These are phyloP conservation scores for Talaromyces sp. DNA, from an alignment of 2,329 filamentous ascomycete genomes.

Conservation along the genomic window DNA sequence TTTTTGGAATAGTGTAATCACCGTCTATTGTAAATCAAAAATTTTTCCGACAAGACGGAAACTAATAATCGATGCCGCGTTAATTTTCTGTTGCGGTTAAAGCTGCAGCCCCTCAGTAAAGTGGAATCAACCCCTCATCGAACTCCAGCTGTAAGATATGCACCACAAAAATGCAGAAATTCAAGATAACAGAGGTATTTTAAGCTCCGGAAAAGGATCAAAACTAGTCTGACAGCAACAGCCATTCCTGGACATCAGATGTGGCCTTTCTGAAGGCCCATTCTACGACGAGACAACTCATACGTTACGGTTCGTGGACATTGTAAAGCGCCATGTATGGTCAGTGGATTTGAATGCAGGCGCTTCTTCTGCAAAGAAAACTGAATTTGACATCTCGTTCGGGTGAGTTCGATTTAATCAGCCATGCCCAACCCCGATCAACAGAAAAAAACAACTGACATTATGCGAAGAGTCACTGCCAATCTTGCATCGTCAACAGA, in stretches of 20 bases:
- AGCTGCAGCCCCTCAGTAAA: neutral
- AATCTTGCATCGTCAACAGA: conserved; percentile 63
- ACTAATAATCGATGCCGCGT: neutral
- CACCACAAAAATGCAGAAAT: conserved; percentile 4
- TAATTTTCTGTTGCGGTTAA: neutral
- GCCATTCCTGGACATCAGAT: conserved; percentile 18
- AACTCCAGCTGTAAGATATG: neutral
- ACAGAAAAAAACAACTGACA: neutral
- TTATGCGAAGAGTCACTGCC: conserved; percentile 53
- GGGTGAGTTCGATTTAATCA: conserved; percentile 16
- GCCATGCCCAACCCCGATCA: neutral
- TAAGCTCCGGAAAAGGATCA: neutral
- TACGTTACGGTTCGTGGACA: conserved; percentile 45
- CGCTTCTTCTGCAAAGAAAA: conserved; percentile 43
- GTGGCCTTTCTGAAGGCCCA: conserved; percentile 22
- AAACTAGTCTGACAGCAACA: conserved; percentile 6
- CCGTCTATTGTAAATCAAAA: neutral
- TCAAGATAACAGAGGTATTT: conserved; percentile 9
- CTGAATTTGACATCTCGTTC: conserved; percentile 52
- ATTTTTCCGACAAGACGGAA: neutral
- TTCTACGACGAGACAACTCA: conserved; percentile 20
- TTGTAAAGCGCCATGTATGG: conserved; percentile 49
- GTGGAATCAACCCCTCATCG: neutral
- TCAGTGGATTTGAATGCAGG: conserved; percentile 6
- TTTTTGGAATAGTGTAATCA: neutral